Percentiles rank a stretch among this genome's conserved stretches.
Conservation (phyloP, 1,284 basidiomycete species). For the Rugosomyces carneus region DNA sequence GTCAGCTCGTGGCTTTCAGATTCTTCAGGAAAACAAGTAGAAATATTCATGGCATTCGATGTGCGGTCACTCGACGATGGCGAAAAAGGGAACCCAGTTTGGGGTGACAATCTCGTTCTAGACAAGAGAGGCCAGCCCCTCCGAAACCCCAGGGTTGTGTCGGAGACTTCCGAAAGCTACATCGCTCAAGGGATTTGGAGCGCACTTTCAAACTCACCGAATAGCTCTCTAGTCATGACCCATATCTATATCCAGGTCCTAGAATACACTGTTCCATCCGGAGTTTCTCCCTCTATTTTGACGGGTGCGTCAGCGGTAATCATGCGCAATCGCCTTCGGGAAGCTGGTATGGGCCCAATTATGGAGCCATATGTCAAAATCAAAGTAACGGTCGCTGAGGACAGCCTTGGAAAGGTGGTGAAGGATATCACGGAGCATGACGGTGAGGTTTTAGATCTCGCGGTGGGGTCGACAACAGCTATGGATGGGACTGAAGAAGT, state of each 20-base stretch:
- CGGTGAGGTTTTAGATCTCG: conserved; percentile 66
- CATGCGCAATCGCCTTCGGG: conserved; percentile 52
- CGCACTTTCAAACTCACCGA: conserved; percentile 68
- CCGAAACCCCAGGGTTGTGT: conserved; percentile 44
- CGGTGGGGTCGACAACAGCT: conserved; percentile 31
- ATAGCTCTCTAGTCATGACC: conserved; percentile 65
- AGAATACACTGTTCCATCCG: conserved; percentile 34
- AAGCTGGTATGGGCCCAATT: conserved; percentile 59
- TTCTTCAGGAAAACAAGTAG: conserved; percentile 43
- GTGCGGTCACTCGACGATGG: conserved; percentile 46
- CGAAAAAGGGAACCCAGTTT: conserved; percentile 58
- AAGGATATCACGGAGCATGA: conserved; percentile 73
- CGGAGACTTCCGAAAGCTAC: conserved; percentile 39
- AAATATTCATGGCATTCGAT: conserved; percentile 44
- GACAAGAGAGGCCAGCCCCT: conserved; percentile 44
- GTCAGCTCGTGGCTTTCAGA: conserved; percentile 56
- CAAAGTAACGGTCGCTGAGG: conserved; percentile 60
- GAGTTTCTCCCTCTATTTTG: conserved; percentile 45
- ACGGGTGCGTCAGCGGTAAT: conserved; percentile 60
- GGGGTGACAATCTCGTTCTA: conserved; percentile 71
- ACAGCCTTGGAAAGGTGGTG: conserved; percentile 64
- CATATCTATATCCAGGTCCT: conserved; percentile 52
- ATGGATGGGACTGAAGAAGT: conserved; percentile 39
- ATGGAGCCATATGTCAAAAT: conserved; percentile 71
- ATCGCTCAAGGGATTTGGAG: conserved; percentile 64